Evolutionary conservation across 2,329 filamentous ascomycete genomes (phyloP).

Genomic region (Alternaria longipes): DNA sequence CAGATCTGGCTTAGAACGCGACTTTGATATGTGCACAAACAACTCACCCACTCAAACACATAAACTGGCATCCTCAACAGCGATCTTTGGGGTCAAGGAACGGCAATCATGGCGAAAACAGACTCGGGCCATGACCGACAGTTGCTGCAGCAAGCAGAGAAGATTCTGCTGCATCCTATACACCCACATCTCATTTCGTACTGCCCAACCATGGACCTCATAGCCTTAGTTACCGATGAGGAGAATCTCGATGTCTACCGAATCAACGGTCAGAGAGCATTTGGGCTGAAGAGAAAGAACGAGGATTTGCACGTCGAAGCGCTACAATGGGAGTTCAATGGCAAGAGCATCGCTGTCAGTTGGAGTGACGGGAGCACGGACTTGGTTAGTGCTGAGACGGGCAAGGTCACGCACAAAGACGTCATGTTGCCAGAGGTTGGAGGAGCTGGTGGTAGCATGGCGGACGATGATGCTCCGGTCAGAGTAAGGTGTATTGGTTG

Average conservation of each 20-base stretch:
- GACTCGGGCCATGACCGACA: constrained; percentile 16
- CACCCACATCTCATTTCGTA: constrained; percentile 71
- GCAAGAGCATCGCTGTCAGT: constrained; percentile 80
- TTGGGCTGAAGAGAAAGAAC: constrained; percentile 59
- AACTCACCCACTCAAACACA: constrained; percentile 17
- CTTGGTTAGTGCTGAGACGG: constrained; percentile 79
- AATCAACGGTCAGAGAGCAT: constrained; percentile 76
- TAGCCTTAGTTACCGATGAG: constrained; percentile 74
- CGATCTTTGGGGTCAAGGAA: constrained; percentile 17
- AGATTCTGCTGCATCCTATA: constrained; percentile 58
- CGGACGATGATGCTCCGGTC: constrained; percentile 11
- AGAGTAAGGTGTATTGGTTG: constrained; percentile 61
- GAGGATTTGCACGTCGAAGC: constrained; percentile 47
- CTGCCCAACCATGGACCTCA: constrained; percentile 85
- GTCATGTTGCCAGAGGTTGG: constrained; percentile 26
- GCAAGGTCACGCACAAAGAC: constrained; percentile 77
- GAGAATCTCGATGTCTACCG: constrained; percentile 79
- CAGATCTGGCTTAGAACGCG: constrained; percentile 28
- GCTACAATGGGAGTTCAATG: constrained; percentile 59
- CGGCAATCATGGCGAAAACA: constrained; percentile 15
- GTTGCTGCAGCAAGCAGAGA: constrained; percentile 53
- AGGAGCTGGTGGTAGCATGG: constrained; percentile 1
- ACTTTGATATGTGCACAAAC: constrained; percentile 20
- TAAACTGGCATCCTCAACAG: constrained; percentile 4
- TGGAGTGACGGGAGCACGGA: constrained; percentile 84